phyloP scores from a whole-genome alignment of 139 green algal species.

The Axilococcus clingmanii region DNA sequence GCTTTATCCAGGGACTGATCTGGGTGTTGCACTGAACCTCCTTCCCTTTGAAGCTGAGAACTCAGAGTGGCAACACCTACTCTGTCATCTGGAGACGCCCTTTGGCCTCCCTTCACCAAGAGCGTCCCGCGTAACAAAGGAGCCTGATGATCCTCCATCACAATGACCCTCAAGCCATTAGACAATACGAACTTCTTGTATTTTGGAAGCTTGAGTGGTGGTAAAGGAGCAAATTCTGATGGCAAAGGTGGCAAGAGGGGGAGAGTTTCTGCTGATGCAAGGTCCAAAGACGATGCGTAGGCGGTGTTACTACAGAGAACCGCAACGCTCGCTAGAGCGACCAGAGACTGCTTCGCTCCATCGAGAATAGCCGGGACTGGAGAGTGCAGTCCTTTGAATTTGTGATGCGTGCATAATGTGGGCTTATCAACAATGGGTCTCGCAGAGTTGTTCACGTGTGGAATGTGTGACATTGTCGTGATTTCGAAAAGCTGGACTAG shows the following conservation, averaged over 20 bases:
- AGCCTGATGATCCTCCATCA: conserved; percentile 65
- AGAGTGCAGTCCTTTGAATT: too few relatives aligned
- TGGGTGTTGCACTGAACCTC: conserved; percentile 42
- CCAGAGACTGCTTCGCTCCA: too few relatives aligned
- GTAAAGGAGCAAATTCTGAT: conserved; percentile 24
- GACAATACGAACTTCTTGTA: conserved; percentile 25
- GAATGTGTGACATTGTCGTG: too few relatives aligned
- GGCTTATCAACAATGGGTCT: too few relatives aligned
- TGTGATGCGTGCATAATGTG: too few relatives aligned
- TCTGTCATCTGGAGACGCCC: conserved; percentile 47
- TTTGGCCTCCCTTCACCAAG: conserved; percentile 51
- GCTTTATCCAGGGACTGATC: conserved; percentile 31
- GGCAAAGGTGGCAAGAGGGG: conserved; percentile 34
- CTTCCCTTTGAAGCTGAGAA: conserved; percentile 43
- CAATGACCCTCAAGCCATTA: conserved; percentile 59
- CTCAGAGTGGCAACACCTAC: conserved; percentile 29
- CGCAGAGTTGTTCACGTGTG: too few relatives aligned
- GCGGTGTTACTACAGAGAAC: too few relatives aligned
- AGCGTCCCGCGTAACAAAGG: conserved; percentile 50
- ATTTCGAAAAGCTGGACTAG: too few relatives aligned
- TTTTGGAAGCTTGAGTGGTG: conserved; percentile 17
- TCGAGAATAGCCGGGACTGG: too few relatives aligned
- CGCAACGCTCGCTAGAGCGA: too few relatives aligned
- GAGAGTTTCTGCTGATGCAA: too few relatives aligned
- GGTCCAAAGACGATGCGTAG: too few relatives aligned